These are phyloP conservation scores for Magnusiomyces suaveolens DNA, from an alignment of 1,139 yeast genomes.

Conservation along the genomic window DNA sequence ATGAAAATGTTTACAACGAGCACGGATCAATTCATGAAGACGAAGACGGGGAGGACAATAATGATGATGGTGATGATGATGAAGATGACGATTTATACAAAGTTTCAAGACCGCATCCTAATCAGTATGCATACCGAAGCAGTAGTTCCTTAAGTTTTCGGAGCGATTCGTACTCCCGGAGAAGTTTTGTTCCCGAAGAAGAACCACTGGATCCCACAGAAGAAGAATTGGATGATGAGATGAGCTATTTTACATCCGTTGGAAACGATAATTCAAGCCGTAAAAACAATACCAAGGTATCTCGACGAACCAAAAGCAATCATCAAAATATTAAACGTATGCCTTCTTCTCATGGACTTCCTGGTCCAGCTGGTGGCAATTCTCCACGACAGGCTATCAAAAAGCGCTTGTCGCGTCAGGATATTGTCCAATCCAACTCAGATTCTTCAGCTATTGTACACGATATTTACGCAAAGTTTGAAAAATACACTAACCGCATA, in stretches of 20 bases:
- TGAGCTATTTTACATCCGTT: constrained; percentile 41
- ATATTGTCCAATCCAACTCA: neutral
- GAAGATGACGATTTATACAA: constrained; percentile 10
- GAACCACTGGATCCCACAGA: constrained; percentile 16
- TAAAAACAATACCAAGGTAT: constrained; percentile 11
- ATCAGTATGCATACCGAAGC: constrained; percentile 13
- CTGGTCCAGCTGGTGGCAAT: constrained; percentile 4
- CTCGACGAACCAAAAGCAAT: constrained; percentile 16
- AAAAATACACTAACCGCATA: constrained; percentile 30
- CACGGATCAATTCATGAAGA: neutral
- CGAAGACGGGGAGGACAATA: constrained; percentile 24
- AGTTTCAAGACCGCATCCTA: constrained; percentile 5
- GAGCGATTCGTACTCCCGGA: constrained; percentile 7
- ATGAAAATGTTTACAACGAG: neutral
- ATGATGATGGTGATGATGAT: constrained; percentile 33
- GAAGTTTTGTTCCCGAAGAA: neutral
- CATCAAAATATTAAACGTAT: constrained; percentile 6
- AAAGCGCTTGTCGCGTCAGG: neutral
- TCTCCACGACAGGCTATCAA: neutral
- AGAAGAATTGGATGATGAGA: constrained; percentile 30
- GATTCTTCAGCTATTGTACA: neutral
- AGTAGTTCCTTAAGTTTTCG: constrained; percentile 13
- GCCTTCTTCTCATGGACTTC: neutral
- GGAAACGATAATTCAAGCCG: constrained; percentile 19
- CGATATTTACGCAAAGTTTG: constrained; percentile 2